phyloP scores from a whole-genome alignment of 2,329 filamentous ascomycete genomes.

The Laburnicola sp. region DNA sequence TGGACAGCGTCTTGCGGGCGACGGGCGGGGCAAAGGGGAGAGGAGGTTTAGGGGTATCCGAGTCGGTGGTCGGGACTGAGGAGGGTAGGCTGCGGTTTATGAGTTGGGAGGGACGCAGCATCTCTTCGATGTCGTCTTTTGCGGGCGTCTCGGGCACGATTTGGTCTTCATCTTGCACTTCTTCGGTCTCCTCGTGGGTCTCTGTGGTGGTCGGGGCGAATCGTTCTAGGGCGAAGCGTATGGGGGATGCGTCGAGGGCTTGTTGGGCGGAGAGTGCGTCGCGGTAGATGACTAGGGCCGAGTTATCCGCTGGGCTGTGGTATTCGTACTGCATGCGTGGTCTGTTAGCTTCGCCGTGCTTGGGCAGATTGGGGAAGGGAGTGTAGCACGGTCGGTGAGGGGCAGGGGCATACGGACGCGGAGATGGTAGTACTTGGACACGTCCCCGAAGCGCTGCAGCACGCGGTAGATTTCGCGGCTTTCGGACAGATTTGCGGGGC shows the following conservation, averaged over 20 bases:
- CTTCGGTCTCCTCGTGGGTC: slow-evolving; percentile 2
- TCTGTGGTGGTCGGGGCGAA: slow-evolving; percentile 13
- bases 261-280: slow-evolving; percentile 45
- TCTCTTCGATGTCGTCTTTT: slow-evolving; percentile 33
- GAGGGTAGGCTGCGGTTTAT: slow-evolving; percentile 1
- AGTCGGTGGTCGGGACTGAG: slow-evolving; percentile 2
- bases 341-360: background rate
- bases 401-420: slow-evolving; percentile 31
- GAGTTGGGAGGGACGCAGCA: slow-evolving; percentile 32
- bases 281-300: slow-evolving; percentile 52
- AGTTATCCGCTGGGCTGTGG: slow-evolving; percentile 47
- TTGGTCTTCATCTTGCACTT: background rate
- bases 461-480: slow-evolving; percentile 54
- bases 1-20: slow-evolving; percentile 25
- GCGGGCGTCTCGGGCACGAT: background rate
- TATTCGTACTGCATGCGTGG: slow-evolving; percentile 48
- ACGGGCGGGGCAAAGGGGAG: slow-evolving; percentile 29
- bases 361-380: background rate
- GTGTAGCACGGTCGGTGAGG: background rate
- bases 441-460: slow-evolving; percentile 54
- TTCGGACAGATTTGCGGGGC: slow-evolving; percentile 53
- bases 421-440: slow-evolving; percentile 53
- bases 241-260: slow-evolving; percentile 50
- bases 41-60: slow-evolving; percentile 1
- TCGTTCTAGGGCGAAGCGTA: slow-evolving; percentile 52